A percentile compares a stretch with the other conserved stretches of the same genome.
Conservation (phyloP, 2,329 filamentous ascomycete species). For the Cladosporium colombiae region DNA sequence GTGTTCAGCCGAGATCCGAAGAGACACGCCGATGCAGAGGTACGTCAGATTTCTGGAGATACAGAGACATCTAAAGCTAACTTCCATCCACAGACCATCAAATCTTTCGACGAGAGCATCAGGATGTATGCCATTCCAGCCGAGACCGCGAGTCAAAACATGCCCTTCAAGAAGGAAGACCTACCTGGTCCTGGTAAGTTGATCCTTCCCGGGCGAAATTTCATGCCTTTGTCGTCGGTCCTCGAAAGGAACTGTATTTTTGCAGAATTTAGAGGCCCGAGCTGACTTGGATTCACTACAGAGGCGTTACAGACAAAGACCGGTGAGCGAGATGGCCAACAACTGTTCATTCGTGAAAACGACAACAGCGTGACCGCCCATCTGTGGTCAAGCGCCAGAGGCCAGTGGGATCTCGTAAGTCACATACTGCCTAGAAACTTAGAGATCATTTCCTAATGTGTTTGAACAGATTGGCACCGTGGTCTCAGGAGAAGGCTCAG, state of each 20-base stretch:
- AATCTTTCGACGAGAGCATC: constrained; percentile 73
- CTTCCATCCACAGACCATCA: constrained; percentile 44
- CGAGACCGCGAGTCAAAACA: constrained; percentile 66
- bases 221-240: not conserved
- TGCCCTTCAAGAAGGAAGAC: constrained; percentile 82
- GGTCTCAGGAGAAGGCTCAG: constrained; percentile 80
- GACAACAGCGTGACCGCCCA: constrained; percentile 84
- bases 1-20: constrained; percentile 76
- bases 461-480: constrained; percentile 74
- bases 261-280: not conserved
- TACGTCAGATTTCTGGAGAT: constrained; percentile 27
- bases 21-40: constrained; percentile 68
- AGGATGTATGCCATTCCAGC: constrained; percentile 40
- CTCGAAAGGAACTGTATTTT: not conserved
- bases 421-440: not conserved
- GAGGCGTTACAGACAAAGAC: constrained; percentile 80
- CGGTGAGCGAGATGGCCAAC: constrained; percentile 94
- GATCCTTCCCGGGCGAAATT: not conserved
- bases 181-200: constrained; percentile 66
- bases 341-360: constrained; percentile 83
- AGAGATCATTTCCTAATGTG: not conserved
- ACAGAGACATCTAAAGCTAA: not conserved
- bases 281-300: constrained; percentile 14
- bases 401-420: constrained; percentile 35
- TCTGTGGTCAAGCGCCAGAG: constrained; percentile 68